phyloP scores from a whole-genome alignment of 371 early-diverging fungal species.

The Rhizopus sp. region DNA sequence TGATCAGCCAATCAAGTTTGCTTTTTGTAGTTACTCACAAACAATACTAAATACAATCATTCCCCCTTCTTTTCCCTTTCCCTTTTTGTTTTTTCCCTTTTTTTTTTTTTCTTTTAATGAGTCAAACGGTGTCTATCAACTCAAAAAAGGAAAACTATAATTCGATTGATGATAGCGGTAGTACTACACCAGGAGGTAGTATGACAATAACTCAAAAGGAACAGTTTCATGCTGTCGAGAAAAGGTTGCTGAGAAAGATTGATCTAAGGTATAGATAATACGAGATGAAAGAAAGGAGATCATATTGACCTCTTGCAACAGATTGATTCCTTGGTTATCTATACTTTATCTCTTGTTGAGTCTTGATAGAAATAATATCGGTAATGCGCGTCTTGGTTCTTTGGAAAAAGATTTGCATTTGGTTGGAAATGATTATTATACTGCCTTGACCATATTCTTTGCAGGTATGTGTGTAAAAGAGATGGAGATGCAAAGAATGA shows the following conservation, averaged over 20 bases:
- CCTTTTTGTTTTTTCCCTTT: neutral
- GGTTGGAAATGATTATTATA: conserved; percentile 43
- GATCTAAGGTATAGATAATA: conserved; percentile 15
- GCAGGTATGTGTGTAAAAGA: conserved; percentile 24
- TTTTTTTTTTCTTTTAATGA: neutral
- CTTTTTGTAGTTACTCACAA: neutral
- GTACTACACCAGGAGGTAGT: neutral
- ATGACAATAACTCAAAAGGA: conserved; percentile 1
- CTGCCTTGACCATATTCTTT: conserved; percentile 44
- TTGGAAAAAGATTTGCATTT: conserved; percentile 40
- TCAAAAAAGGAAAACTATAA: neutral
- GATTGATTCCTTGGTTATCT: conserved; percentile 43
- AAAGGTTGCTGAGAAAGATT: conserved; percentile 16
- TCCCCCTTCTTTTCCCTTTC: neutral
- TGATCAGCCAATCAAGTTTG: neutral
- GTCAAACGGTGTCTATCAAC: no score
- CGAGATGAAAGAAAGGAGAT: neutral
- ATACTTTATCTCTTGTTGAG: conserved; percentile 41
- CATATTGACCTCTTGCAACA: conserved; percentile 2
- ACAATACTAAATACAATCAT: neutral
- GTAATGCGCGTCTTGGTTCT: conserved; percentile 45
- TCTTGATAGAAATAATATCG: conserved; percentile 49
- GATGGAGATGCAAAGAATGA: neutral
- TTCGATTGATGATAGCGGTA: neutral
- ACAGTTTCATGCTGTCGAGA: conserved; percentile 6